Base-by-base conservation (phyloP, 805 yeast genomes). In the Saturnispora serradocipensis region DNA sequence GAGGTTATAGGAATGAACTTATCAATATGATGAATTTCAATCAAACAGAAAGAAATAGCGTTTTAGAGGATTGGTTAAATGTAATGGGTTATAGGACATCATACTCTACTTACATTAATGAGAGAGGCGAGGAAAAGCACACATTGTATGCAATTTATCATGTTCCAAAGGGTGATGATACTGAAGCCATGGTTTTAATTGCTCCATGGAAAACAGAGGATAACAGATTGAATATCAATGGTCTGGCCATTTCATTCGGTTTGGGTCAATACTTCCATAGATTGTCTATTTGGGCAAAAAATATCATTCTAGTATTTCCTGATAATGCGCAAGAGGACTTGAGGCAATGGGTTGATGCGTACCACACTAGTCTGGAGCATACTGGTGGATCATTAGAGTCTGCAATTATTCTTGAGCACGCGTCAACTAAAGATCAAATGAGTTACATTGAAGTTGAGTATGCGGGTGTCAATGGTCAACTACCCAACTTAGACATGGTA, bases 311-410 rank as follows among this genome's bases (percentile, higher is more conserved):
- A 43, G 96, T 90, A 27, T 77, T 88, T 48, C 89, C 96, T 3
- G 80, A 81, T 48, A 80, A 89, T 61, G 80, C 85, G 1, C 78
- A 78, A 44, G 71, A 72, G 30, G 80, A 93, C 1, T 71, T 91
- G 53, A 73, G 96, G 53, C 71, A 82, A 3, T 93, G 98, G 98
- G 97, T 91, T 8, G 88, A 86, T 54, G 96, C 95, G 0, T 93
- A 93, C 66, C 98, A 93, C 62, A 81, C 87, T 0, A 72, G 84
- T 0, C 70, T 93, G 61, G 95, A 88, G 59, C 72, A 81, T 50
- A 89, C 97, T 1, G 97, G 95, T 35, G 99, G 99, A 0, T 80
- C 93, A 0, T 85, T 93, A 40, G 97, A 93, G 60, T 86, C 93
- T 35, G 98, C 97, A 0, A 63, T 93, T 3, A 83, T 89, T 20